Base-by-base conservation (phyloP, 192 early-diverging fungal genomes). In the Kappamyces sp. region DNA sequence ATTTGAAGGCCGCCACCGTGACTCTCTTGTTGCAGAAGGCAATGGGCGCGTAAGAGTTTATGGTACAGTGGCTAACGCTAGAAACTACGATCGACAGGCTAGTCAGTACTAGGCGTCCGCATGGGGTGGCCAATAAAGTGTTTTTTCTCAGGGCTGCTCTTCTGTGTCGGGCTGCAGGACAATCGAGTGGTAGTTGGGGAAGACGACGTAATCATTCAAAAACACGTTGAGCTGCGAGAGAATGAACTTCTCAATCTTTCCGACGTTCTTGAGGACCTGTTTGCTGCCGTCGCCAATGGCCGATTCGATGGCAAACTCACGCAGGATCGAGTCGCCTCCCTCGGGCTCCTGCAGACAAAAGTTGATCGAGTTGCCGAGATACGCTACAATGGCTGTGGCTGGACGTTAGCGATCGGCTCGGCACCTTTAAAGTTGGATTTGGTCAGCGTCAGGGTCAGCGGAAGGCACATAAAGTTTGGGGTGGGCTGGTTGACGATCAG, bases 1-100 rank as follows among this genome's bases (percentile, higher is more conserved):
- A 92, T 14, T 59, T 92, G n/a, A 58, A 77, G 2, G 84, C 82
- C 22, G 54, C 71, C 0, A 78, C 82, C 5, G 66, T 92, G 33
- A 57, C 80, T 50, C 60, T 81, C 12, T 62, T 76, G 64, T 71
- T 92, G 52, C 67, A 77, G 60, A 89, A 86, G 70, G 88, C 85
- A 11, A 72, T 71, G 69, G 61, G 7, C 7, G 55, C 14, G 11
- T 60, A 49, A 11, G 51, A 22, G 9, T 49, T 49, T 60, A 34
- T 8, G 66, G 68, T 61, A 67, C 68, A 22, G 22, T 22, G 22
- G 22, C 22, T 22, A 22, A 22, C 22, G 22, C 22, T 22, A 22
- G 22, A 4, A 69, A 71, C 51, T 69, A 68, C 36, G 66, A 68
- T 46, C 43, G 65, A 34, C 64, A 71, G 14, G 51, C 59, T 15